A percentile compares a stretch with the other conserved stretches of the same genome.
phyloP scores from a whole-genome alignment of 2,329 filamentous ascomycete species.

The Nemania sp. region DNA sequence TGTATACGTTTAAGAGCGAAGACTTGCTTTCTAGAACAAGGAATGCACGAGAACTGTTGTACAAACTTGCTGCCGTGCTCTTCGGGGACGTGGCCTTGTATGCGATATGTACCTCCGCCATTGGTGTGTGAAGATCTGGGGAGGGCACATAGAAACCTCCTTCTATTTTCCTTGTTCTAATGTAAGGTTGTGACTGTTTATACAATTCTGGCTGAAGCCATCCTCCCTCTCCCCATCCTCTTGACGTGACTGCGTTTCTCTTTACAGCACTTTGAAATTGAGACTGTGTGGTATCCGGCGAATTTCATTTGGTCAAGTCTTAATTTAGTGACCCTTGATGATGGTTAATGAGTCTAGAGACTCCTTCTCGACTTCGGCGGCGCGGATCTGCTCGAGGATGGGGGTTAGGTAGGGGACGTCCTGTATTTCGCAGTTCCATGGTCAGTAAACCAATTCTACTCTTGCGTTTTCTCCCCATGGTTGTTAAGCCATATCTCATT shows the following conservation, averaged over 20 bases:
- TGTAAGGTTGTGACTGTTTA: constrained; percentile 40
- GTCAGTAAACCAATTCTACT: constrained; percentile 18
- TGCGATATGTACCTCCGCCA: background rate
- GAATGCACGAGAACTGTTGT: background rate
- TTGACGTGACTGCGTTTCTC: constrained; percentile 19
- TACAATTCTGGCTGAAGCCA: constrained; percentile 39
- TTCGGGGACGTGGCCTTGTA: background rate
- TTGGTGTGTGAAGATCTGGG: background rate
- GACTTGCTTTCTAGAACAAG: background rate
- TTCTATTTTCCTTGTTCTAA: constrained; percentile 43
- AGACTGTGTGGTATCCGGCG: constrained; percentile 7
- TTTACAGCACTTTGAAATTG: constrained; percentile 12
- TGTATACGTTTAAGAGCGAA: constrained; percentile 8
- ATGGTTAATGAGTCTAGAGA: constrained; percentile 53
- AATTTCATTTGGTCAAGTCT: constrained; percentile 1
- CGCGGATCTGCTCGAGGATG: constrained; percentile 64
- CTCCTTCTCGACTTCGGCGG: constrained; percentile 64
- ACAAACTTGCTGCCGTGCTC: background rate
- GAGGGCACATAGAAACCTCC: constrained; percentile 26
- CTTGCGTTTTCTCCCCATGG: background rate
- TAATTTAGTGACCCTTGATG: constrained; percentile 48
- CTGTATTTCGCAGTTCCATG: constrained; percentile 46
- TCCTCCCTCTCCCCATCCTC: constrained; percentile 13
- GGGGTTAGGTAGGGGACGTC: constrained; percentile 67
- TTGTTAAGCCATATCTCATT: background rate